Evolutionary conservation across 768 basidiomycete genomes (phyloP).

Genomic region (Mycena galericulata): DNA sequence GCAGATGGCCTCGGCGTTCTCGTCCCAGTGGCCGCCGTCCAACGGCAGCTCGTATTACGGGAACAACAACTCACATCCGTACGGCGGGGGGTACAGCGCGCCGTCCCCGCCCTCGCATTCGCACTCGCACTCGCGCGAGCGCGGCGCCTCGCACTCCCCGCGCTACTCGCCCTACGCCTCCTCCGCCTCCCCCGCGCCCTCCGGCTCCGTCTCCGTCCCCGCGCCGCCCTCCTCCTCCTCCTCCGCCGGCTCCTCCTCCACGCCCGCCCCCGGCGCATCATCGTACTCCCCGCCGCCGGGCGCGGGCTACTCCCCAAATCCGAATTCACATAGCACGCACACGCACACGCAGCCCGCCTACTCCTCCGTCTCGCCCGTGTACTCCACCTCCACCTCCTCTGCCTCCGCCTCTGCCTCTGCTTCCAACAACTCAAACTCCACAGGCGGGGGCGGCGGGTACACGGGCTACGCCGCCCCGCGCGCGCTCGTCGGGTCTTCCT

Average conservation of each 20-base stretch:
- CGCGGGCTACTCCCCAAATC: no score
- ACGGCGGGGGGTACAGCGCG: not conserved
- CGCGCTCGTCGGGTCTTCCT: no score
- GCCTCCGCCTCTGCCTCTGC: no score
- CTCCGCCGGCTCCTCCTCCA: not conserved
- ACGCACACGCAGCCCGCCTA: no score
- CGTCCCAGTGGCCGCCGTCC: not conserved
- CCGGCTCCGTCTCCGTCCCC: not conserved
- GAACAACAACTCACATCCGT: not conserved
- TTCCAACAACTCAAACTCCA: no score
- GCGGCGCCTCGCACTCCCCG: not conserved
- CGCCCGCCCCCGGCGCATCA: no score
- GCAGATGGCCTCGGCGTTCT: not conserved
- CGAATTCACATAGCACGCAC: no score
- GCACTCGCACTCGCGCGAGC: not conserved
- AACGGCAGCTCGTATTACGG: not conserved
- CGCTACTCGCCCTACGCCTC: conserved; percentile 24
- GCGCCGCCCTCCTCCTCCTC: not conserved
- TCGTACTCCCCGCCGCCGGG: no score
- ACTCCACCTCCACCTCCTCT: no score
- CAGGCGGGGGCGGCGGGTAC: no score
- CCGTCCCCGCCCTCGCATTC: not conserved
- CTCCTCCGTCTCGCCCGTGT: no score
- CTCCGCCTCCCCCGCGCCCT: not conserved
- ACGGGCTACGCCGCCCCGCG: no score